These are phyloP conservation scores for Cymbopogon citratus DNA, from an alignment of 176 grass and related monocot species.

Conservation along the genomic window DNA sequence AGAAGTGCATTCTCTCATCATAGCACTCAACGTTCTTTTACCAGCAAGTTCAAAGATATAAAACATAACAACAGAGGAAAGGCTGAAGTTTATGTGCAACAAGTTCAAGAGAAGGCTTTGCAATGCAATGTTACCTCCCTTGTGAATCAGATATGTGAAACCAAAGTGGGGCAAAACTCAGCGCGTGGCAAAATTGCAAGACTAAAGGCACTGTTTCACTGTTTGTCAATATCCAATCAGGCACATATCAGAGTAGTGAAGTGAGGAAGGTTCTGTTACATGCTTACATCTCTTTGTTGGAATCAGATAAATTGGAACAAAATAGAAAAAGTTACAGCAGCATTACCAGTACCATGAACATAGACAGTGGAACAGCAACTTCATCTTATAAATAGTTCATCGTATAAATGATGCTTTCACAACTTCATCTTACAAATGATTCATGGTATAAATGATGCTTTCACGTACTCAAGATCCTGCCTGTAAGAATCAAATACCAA, in stretches of 20 bases:
- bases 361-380: too few species aligned
- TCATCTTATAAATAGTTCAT: too few species aligned
- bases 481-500: slow-evolving; percentile 10
- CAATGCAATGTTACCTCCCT: neutral
- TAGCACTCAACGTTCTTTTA: too few species aligned
- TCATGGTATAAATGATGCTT: neutral
- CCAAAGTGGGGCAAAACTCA: neutral
- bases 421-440: too few species aligned
- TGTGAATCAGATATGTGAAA: too few species aligned
- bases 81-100: neutral
- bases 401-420: neutral
- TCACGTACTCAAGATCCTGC: neutral
- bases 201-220: neutral
- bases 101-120: neutral
- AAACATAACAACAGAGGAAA: neutral
- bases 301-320: neutral
- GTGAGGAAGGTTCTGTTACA: neutral
- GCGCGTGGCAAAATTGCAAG: neutral
- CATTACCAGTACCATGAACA: neutral
- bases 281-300: neutral
- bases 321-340: neutral
- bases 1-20: too few species aligned
- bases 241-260: too few species aligned
- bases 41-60: neutral
- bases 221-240: too few species aligned